These are phyloP conservation scores for Diutina mesorugosa DNA, from an alignment of 1,139 yeast genomes.

Conservation along the genomic window DNA sequence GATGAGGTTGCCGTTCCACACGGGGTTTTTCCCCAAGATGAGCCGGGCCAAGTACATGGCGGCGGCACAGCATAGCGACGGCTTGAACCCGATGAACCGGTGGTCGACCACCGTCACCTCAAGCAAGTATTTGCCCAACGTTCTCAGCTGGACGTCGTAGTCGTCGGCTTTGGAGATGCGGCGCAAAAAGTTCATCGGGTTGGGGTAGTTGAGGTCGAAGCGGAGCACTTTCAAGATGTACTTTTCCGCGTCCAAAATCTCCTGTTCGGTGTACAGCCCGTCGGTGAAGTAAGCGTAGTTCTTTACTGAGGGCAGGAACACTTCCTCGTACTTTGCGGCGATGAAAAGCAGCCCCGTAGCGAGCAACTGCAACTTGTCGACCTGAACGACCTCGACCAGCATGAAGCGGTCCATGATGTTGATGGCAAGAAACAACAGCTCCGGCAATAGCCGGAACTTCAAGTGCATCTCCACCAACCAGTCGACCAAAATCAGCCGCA, in stretches of 20 bases:
- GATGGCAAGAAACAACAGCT: constrained; percentile 77
- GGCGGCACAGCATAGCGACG: constrained; percentile 81
- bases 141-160: constrained; percentile 84
- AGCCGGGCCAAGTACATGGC: constrained; percentile 82
- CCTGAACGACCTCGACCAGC: constrained; percentile 66
- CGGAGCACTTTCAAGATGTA: constrained; percentile 63
- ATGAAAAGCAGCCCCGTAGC: constrained; percentile 87
- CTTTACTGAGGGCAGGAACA: constrained; percentile 77
- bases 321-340: constrained; percentile 94
- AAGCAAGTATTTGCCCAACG: constrained; percentile 78
- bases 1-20: constrained; percentile 73
- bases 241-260: constrained; percentile 78
- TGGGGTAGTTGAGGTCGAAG: constrained; percentile 79
- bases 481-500: constrained; percentile 84
- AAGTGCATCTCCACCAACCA: constrained; percentile 93
- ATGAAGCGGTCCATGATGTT: constrained; percentile 87
- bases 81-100: constrained; percentile 64
- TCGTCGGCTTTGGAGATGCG: constrained; percentile 92
- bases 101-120: constrained; percentile 78
- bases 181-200: constrained; percentile 88
- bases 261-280: constrained; percentile 73
- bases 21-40: constrained; percentile 57
- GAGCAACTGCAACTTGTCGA: constrained; percentile 74
- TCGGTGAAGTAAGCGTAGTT: constrained; percentile 86
- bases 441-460: constrained; percentile 79